These are phyloP conservation scores for Alternaria gaisen DNA, from an alignment of 2,329 filamentous ascomycete species.

Conservation along the genomic window DNA sequence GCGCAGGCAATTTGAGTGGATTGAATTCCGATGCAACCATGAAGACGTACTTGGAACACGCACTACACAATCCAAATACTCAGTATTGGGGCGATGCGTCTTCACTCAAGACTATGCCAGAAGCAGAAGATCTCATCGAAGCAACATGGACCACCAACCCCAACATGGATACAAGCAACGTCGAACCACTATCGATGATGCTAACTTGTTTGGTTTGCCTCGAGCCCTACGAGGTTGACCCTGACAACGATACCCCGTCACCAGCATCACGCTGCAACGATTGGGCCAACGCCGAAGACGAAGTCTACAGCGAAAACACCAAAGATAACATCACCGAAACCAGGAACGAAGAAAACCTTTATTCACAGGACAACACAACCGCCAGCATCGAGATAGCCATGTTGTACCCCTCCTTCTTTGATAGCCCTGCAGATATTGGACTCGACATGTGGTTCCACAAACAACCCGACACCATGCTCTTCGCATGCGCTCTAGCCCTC, in stretches of 20 bases:
- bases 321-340: background rate
- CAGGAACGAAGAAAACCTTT: background rate
- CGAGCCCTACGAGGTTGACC: background rate
- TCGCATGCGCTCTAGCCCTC: background rate
- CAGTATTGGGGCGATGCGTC: background rate
- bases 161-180: background rate
- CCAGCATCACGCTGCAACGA: background rate
- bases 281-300: background rate
- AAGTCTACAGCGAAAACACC: background rate
- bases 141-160: background rate
- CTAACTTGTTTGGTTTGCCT: background rate
- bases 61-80: background rate
- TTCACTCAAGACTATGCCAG: background rate
- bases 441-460: background rate
- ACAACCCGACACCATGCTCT: background rate
- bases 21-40: background rate
- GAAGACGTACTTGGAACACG: background rate
- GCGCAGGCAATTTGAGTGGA: background rate
- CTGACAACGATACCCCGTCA: background rate
- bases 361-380: background rate
- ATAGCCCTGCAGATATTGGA: background rate
- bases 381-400: background rate
- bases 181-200: background rate
- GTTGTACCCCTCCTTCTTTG: background rate
- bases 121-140: background rate